Percentiles rank a stretch among this genome's conserved stretches.
phyloP scores from a whole-genome alignment of 176 grass and related monocot genomes.

The Juncus effusus region DNA sequence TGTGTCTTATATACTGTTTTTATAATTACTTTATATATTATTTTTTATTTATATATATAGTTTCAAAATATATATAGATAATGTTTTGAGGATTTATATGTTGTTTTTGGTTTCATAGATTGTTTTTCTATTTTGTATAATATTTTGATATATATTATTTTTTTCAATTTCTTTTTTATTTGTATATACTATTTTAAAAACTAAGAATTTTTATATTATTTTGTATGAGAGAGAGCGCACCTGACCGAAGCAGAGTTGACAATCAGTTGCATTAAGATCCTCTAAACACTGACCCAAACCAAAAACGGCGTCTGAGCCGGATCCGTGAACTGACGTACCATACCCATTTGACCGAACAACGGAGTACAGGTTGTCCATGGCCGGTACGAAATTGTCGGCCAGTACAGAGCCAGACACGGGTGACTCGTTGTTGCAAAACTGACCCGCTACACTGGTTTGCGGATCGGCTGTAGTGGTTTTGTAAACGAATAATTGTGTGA shows the following conservation, averaged over 20 bases:
- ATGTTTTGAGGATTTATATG: too few species aligned
- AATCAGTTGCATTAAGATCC: conserved; percentile 65
- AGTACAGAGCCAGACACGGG: conserved; percentile 38
- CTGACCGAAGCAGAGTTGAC: conserved; percentile 75
- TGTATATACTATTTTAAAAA: too few species aligned
- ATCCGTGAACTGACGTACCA: conserved; percentile 45
- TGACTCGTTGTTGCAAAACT: conserved; percentile 22
- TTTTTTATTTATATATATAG: too few species aligned
- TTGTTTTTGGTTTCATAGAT: too few species aligned
- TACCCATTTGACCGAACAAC: conserved; percentile 54
- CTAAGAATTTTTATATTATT: too few species aligned
- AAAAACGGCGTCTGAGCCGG: conserved; percentile 48
- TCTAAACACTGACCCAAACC: conserved; percentile 59
- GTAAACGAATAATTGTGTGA: conserved; percentile 11
- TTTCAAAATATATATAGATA: too few species aligned
- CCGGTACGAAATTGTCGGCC: conserved; percentile 53
- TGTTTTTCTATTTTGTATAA: too few species aligned
- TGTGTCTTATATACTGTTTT: too few species aligned
- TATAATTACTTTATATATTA: too few species aligned
- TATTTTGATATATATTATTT: too few species aligned
- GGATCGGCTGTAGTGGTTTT: conserved; percentile 30
- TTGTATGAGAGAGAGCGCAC: conserved; percentile 41
- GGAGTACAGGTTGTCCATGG: conserved; percentile 71
- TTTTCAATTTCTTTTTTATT: too few species aligned
- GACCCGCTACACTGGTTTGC: conserved; percentile 35